These are phyloP conservation scores for Aspergillus sergii DNA, from an alignment of 2,329 filamentous ascomycete genomes.

Conservation along the genomic window DNA sequence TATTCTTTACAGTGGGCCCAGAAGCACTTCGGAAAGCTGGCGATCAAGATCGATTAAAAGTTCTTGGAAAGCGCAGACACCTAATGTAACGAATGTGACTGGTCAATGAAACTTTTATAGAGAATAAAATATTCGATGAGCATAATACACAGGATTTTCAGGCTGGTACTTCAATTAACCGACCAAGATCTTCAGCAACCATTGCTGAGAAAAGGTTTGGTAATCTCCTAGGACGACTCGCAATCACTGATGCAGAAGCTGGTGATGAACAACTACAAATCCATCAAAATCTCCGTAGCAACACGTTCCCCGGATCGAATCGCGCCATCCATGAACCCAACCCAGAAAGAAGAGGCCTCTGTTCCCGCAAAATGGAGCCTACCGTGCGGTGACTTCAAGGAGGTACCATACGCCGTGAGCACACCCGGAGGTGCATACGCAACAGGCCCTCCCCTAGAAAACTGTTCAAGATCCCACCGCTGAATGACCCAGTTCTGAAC, in stretches of 20 bases:
- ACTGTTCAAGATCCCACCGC: conserved; percentile 28
- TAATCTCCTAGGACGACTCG: neutral
- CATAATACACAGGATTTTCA: neutral
- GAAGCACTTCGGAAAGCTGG: conserved; percentile 60
- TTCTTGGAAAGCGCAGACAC: neutral
- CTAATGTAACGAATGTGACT: neutral
- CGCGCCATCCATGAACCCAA: conserved; percentile 31
- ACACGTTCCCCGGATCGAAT: conserved; percentile 25
- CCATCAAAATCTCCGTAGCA: conserved; percentile 12
- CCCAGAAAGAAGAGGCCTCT: conserved; percentile 25
- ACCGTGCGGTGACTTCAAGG: conserved; percentile 17
- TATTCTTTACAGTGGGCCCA: conserved; percentile 44
- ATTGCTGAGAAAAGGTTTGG: neutral
- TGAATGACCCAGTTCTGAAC: conserved; percentile 17
- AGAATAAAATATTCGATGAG: neutral
- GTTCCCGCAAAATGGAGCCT: conserved; percentile 30
- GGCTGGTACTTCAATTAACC: neutral
- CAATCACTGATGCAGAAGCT: neutral
- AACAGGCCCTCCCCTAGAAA: conserved; percentile 27
- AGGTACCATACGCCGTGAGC: conserved; percentile 22
- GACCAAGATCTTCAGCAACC: neutral
- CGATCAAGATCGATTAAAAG: conserved; percentile 46
- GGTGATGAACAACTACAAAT: neutral
- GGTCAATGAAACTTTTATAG: neutral
- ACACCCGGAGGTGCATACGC: conserved; percentile 24